Evolutionary conservation across 2,329 filamentous ascomycete genomes (phyloP), one percentile per base, ranked within the genome.

Genomic region (Alternaria novae-zelandiae): DNA sequence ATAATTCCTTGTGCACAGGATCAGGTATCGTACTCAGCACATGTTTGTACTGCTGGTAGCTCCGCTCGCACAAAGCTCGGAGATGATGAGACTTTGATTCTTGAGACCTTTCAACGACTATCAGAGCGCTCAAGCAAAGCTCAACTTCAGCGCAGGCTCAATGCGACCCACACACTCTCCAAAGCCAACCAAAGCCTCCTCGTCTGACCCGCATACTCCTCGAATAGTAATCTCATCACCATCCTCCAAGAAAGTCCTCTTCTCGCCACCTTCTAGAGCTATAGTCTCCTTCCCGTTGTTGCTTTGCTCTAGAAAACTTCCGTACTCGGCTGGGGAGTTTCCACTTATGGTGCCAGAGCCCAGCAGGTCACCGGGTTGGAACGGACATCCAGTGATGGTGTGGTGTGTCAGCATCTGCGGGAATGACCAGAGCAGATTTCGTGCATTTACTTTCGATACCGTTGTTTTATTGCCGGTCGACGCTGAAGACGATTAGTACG

Each of bases 351-450:
- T 96, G 4, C 92, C 92, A 3, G 90, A 92, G 3, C 91, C 92
- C 6, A 96, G 81, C 56, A 96, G 79, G 74, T 96, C 92, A 32
- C 92, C 92, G 0, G 89, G 86, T 50, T 88, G 86, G 84, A 96
- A 85, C 4, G 89, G 88, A 77, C 92, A 96, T 6, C 92, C 92
- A 1, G 90, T 91, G 50, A 92, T 86, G 1, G 90, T 89, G 76
- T 95, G 92, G 76, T 95, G 92, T 1, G 92, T 87, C 44, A 95
- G 83, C 91, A 94, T 94, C 78, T 95, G 92, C 5, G 90, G 87
- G 80, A 94, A 95, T 0, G 91, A 94, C 85, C 89, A 95, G n/a
- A 95, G 83, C 11, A 95, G 83, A 72, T 94, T 86, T 68, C 84
- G 87, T 10, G 89, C 86, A 85, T 90, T 64, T 85, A 90, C 65